A percentile compares a stretch with the other conserved stretches of the same genome.
These are phyloP conservation scores for Sordariomycetes sp. DNA, from an alignment of 2,329 filamentous ascomycete species.

Conservation along the genomic window DNA sequence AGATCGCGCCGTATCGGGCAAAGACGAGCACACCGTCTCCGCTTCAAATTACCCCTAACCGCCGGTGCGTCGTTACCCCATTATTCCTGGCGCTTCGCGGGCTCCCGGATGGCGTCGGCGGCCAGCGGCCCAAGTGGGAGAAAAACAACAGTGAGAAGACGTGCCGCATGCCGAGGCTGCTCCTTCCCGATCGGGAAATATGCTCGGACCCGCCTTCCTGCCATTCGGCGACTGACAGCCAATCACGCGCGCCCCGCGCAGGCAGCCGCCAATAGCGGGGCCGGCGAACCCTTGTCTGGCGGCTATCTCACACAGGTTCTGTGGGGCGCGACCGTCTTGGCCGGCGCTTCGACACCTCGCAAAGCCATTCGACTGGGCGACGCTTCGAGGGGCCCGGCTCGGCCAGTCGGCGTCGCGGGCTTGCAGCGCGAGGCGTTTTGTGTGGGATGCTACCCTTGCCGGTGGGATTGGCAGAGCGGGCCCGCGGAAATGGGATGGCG, in stretches of 20 bases:
- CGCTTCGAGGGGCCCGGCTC: background rate
- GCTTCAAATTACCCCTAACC: background rate
- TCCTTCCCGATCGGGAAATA: background rate
- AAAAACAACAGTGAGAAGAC: background rate
- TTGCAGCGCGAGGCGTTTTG: background rate
- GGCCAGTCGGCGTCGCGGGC: background rate
- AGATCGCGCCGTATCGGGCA: background rate
- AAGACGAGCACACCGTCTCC: background rate
- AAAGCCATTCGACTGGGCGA: background rate
- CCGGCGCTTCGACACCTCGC: background rate
- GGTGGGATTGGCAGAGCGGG: background rate
- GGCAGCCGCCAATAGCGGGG: background rate
- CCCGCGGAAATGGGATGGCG: background rate
- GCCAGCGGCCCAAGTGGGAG: too few species aligned
- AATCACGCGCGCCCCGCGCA: conserved; percentile 12
- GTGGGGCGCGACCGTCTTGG: conserved; percentile 1
- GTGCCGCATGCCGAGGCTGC: background rate
- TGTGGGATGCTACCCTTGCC: background rate
- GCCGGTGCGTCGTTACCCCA: background rate
- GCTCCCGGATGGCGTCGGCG: background rate
- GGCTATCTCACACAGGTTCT: conserved; percentile 25
- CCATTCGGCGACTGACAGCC: conserved; percentile 12
- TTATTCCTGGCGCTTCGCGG: background rate
- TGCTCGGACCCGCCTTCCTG: background rate
- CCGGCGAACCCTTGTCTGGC: conserved; percentile 16